These are phyloP conservation scores for Dactylellina leptospora DNA, from an alignment of 2,329 filamentous ascomycete species.

Conservation along the genomic window DNA sequence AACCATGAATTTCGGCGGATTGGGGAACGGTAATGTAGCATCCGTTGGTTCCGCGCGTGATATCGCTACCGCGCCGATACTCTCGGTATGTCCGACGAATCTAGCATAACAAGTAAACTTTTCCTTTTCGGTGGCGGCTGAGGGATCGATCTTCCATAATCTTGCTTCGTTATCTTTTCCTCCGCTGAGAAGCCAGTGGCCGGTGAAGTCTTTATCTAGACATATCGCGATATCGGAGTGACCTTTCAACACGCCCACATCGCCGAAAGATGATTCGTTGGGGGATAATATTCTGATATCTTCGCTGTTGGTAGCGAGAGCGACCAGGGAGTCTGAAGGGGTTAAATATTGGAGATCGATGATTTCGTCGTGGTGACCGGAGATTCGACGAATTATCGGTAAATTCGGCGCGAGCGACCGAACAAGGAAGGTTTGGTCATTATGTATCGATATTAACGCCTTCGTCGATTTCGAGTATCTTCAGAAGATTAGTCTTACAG, in stretches of 20 bases:
- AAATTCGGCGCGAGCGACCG: constrained; percentile 72
- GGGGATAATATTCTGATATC: constrained; percentile 88
- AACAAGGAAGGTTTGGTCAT: constrained; percentile 85
- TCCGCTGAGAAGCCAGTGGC: constrained; percentile 93
- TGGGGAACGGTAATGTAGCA: constrained; percentile 74
- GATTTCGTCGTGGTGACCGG: constrained; percentile 96
- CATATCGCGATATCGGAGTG: constrained; percentile 97
- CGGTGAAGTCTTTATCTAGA: constrained; percentile 94
- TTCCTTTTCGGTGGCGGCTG: constrained; percentile 64
- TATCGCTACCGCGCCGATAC: constrained; percentile 85
- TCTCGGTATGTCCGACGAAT: constrained; percentile 93
- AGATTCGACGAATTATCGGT: constrained; percentile 77
- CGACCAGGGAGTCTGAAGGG: constrained; percentile 80
- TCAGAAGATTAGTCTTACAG: not conserved
- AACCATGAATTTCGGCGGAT: constrained; percentile 84
- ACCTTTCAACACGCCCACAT: constrained; percentile 83
- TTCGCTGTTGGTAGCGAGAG: constrained; percentile 93
- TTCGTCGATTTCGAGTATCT: constrained; percentile 59
- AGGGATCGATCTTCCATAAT: constrained; percentile 85
- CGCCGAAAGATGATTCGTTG: constrained; percentile 71
- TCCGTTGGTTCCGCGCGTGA: constrained; percentile 74
- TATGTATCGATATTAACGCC: constrained; percentile 78
- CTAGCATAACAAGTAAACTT: constrained; percentile 81
- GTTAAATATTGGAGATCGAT: constrained; percentile 92
- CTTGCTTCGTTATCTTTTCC: constrained; percentile 96